Conservation (phyloP, 129 eudicot species). For the Lactuca saligna region DNA sequence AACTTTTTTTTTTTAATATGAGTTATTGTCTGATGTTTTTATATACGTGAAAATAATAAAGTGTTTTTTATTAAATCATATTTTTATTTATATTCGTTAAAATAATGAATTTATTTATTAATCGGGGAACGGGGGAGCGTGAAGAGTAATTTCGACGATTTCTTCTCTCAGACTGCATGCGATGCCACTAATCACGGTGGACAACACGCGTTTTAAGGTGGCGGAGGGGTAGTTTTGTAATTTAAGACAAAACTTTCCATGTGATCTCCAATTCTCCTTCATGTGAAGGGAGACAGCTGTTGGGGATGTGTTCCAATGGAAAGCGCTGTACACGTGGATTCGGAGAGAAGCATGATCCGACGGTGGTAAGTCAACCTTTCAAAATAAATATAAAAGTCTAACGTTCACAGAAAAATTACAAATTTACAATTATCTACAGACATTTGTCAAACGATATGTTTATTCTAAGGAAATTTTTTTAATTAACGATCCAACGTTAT, state of each 20-base stretch:
- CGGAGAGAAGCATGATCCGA: constrained; percentile 23
- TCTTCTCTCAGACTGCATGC: background rate
- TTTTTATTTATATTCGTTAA: no score
- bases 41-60: background rate
- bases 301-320: constrained; percentile 6
- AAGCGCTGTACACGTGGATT: constrained; percentile 28
- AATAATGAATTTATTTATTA: background rate
- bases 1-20: background rate
- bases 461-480: no score
- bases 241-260: background rate
- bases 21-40: background rate
- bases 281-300: constrained; percentile 33
- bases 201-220: constrained; percentile 33
- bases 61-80: no score
- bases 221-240: constrained; percentile 14
- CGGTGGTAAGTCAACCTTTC: constrained; percentile 22
- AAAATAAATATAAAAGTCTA: background rate
- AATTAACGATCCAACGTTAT: no score
- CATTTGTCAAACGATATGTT: no score
- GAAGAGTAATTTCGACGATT: constrained; percentile 8
- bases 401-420: no score
- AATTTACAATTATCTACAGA: no score
- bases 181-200: constrained; percentile 34
- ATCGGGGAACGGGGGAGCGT: constrained; percentile 5
- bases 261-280: constrained; percentile 19